Conservation (phyloP, 73 alveolate species). For the Uronychia setigera region DNA sequence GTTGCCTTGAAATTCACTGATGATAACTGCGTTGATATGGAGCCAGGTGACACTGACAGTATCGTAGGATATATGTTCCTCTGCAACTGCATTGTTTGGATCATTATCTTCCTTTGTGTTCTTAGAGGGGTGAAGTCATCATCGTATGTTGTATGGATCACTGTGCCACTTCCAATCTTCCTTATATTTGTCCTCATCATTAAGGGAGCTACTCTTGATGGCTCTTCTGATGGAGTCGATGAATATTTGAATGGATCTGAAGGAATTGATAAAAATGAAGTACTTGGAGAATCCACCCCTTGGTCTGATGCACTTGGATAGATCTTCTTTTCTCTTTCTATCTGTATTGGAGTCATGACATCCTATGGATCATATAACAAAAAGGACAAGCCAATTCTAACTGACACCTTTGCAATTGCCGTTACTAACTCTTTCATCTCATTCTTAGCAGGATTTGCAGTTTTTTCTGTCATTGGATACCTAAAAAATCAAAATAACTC, state of each 20-base stretch:
- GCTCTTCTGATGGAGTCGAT: neutral
- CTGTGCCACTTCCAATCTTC: neutral
- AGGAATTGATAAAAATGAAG: neutral
- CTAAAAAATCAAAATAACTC: neutral
- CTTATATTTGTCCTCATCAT: neutral
- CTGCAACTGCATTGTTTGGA: neutral
- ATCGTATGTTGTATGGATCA: neutral
- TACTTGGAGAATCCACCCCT: neutral
- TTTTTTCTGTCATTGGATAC: neutral
- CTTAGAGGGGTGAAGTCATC: constrained; percentile 11
- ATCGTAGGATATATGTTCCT: neutral
- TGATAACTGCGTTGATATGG: neutral
- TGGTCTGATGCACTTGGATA: constrained; percentile 18
- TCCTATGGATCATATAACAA: constrained; percentile 1
- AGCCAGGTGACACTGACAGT: neutral
- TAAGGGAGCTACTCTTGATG: neutral
- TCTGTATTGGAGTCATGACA: constrained; percentile 35
- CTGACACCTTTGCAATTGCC: neutral
- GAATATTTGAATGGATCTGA: neutral
- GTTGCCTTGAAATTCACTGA: neutral
- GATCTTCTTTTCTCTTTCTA: constrained; percentile 5
- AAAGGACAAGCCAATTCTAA: neutral
- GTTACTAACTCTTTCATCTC: neutral
- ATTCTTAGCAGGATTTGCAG: neutral
- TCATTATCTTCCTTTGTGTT: constrained; percentile 7